phyloP scores from a whole-genome alignment of 1,284 basidiomycete genomes.

The Exobasidium cylindrosporum region DNA sequence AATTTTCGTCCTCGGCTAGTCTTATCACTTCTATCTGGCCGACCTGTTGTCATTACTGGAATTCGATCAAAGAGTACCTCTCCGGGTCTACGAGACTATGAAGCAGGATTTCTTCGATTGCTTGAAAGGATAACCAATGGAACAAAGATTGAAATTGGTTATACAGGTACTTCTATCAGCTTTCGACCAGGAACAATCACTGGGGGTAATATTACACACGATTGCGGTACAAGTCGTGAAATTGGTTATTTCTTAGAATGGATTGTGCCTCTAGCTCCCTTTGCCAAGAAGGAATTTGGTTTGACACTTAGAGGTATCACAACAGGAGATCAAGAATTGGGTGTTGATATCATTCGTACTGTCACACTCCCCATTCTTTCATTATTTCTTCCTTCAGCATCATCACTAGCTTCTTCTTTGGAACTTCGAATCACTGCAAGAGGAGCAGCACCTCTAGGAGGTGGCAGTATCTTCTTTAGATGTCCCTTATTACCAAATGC shows the following conservation, averaged over 20 bases:
- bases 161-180: conserved; percentile 66
- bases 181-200: conserved; percentile 87
- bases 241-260: conserved; percentile 94
- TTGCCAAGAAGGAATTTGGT: conserved; percentile 81
- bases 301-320: conserved; percentile 85
- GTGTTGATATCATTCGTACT: conserved; percentile 83
- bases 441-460: conserved; percentile 84
- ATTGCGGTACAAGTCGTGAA: conserved; percentile 79
- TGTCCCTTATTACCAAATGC: conserved; percentile 86
- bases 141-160: conserved; percentile 89
- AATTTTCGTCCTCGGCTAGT: conserved; percentile 81
- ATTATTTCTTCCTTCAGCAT: conserved; percentile 62
- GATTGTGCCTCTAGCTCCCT: conserved; percentile 83
- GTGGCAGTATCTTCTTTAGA: conserved; percentile 88
- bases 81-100: conserved; percentile 90
- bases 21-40: conserved; percentile 81
- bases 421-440: conserved; percentile 78
- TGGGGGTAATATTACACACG: conserved; percentile 78
- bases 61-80: conserved; percentile 89
- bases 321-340: conserved; percentile 63
- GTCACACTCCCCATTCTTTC: conserved; percentile 89
- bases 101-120: conserved; percentile 83
- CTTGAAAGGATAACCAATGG: conserved; percentile 94
- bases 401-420: conserved; percentile 36
- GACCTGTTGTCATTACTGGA: conserved; percentile 78